Percentiles rank a stretch among this genome's conserved stretches.
These are phyloP conservation scores for Hypholoma fasciculare DNA, from an alignment of 768 basidiomycete species.

Conservation along the genomic window DNA sequence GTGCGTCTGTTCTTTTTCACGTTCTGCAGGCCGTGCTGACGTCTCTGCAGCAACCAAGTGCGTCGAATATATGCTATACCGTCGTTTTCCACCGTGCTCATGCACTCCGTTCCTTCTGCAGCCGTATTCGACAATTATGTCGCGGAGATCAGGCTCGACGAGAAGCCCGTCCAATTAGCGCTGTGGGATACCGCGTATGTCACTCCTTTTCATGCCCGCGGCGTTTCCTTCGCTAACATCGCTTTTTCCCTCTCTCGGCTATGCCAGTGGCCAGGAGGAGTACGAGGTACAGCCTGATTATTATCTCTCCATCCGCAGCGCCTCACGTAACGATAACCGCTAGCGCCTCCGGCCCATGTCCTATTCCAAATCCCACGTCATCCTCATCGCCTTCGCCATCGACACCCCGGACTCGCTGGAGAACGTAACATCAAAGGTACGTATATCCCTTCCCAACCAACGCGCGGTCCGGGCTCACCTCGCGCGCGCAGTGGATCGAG, in stretches of 20 bases:
- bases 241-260: slow-evolving; percentile 14
- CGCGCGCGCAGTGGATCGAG: slow-evolving; percentile 82
- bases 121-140: slow-evolving; percentile 99
- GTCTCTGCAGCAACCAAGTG: slow-evolving; percentile 56
- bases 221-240: slow-evolving; percentile 10
- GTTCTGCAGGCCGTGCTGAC: slow-evolving; percentile 13
- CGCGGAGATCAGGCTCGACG: slow-evolving; percentile 96
- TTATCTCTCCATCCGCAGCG: slow-evolving; percentile 4
- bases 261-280: slow-evolving; percentile 90
- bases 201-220: neutral
- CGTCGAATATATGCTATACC: slow-evolving; percentile 18
- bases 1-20: slow-evolving; percentile 45
- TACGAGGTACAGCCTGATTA: slow-evolving; percentile 71
- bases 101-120: slow-evolving; percentile 31
- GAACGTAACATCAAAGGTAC: slow-evolving; percentile 90
- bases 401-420: slow-evolving; percentile 97
- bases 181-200: slow-evolving; percentile 99
- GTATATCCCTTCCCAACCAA: slow-evolving; percentile 8
- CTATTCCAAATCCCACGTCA: slow-evolving; percentile 98
- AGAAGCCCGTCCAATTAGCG: slow-evolving; percentile 95
- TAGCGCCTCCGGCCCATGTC: slow-evolving; percentile 94
- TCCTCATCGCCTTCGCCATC: slow-evolving; percentile 95
- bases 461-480: slow-evolving; percentile 17
- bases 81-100: slow-evolving; percentile 12
- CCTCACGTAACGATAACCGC: slow-evolving; percentile 10